Conservation (phyloP, 192 early-diverging fungal genomes). For the Coemansia sp. region DNA sequence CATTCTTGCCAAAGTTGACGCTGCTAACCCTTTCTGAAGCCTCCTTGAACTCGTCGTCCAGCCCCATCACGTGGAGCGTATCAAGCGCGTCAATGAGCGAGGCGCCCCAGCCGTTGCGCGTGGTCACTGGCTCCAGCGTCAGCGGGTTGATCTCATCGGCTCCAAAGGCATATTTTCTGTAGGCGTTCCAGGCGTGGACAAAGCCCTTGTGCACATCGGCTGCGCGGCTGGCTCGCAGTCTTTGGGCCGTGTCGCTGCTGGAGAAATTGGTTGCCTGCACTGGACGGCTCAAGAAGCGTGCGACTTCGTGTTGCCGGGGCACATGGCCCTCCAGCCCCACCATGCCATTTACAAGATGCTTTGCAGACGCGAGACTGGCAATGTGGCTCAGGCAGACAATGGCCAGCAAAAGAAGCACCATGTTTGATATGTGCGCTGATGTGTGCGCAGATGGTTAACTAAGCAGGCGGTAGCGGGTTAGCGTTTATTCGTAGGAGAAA, state of each 20-base stretch:
- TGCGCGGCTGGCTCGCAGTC: conserved; percentile 55
- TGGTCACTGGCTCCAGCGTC: conserved; percentile 48
- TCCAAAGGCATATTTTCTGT: conserved; percentile 75
- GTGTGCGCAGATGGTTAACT: too few species aligned
- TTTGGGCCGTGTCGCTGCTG: conserved; percentile 22
- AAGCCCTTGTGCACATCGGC: conserved; percentile 63
- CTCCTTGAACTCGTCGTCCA: conserved; percentile 75
- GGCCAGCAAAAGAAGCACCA: conserved; percentile 21
- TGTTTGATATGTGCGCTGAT: conserved; percentile 1
- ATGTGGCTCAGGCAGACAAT: conserved; percentile 23
- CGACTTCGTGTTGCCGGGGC: conserved; percentile 31
- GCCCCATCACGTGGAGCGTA: conserved; percentile 81
- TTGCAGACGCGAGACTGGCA: conserved; percentile 10
- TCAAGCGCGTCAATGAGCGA: conserved; percentile 93
- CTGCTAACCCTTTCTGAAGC: conserved; percentile 68
- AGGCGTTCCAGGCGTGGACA: conserved; percentile 72
- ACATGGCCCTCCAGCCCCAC: conserved; percentile 35
- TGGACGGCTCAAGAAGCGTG: conserved; percentile 20
- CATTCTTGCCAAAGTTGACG: conserved; percentile 69
- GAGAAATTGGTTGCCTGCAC: conserved; percentile 49
- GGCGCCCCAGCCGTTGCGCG: conserved; percentile 70
- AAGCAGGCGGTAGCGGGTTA: too few species aligned
- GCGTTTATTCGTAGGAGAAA: too few species aligned
- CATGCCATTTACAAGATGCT: conserved; percentile 38
- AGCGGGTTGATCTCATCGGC: conserved; percentile 68